Percentiles rank a stretch among this genome's conserved stretches.
These are phyloP conservation scores for Pseudogymnoascus sp. DNA, from an alignment of 2,329 filamentous ascomycete species.

Conservation along the genomic window DNA sequence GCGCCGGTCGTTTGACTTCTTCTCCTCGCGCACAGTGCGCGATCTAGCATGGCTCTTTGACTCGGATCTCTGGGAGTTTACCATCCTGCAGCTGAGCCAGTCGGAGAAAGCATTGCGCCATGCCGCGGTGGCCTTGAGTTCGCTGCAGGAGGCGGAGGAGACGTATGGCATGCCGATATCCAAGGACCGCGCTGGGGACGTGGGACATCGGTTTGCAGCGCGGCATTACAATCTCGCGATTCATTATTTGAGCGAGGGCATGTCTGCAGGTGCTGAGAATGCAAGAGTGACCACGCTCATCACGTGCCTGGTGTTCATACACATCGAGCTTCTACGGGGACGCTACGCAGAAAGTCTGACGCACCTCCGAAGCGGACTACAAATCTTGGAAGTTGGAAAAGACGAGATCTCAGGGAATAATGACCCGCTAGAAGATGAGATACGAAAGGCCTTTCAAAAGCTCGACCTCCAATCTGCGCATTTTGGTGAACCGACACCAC, in stretches of 20 bases:
- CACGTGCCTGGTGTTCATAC: conserved; percentile 1
- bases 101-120: background rate
- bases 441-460: background rate
- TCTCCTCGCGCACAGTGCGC: background rate
- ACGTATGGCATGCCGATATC: conserved; percentile 3
- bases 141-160: background rate
- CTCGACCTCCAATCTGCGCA: background rate
- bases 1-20: background rate
- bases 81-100: background rate
- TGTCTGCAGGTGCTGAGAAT: background rate
- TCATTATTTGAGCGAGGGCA: background rate
- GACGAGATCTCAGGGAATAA: too few species aligned
- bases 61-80: background rate
- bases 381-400: background rate
- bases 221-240: conserved; percentile 1
- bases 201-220: background rate
- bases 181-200: background rate
- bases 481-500: background rate
- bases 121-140: background rate
- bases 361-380: background rate
- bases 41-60: background rate
- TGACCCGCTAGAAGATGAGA: background rate
- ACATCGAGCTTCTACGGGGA: background rate
- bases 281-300: background rate
- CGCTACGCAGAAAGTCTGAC: background rate